Conservation (phyloP, 1,284 basidiomycete species). For the Wallemia hederae region DNA sequence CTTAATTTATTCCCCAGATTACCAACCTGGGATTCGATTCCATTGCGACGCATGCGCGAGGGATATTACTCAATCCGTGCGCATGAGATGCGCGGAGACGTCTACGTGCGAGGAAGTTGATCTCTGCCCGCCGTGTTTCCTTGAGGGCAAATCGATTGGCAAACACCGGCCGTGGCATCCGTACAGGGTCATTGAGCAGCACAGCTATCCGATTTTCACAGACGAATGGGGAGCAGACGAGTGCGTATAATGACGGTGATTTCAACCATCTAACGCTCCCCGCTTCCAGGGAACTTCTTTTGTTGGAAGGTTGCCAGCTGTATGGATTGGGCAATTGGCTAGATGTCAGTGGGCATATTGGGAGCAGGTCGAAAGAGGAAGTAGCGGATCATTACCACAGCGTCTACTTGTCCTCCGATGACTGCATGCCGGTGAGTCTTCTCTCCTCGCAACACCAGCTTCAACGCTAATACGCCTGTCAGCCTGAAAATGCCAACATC, state of each 20-base stretch:
- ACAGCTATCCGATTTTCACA: slow-evolving; percentile 81
- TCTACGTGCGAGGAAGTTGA: slow-evolving; percentile 50
- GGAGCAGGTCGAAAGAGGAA: slow-evolving; percentile 79
- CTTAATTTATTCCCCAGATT: neutral
- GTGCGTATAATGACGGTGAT: no score
- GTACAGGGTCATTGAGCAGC: slow-evolving; percentile 81
- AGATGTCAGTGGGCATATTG: slow-evolving; percentile 82
- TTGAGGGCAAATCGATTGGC: slow-evolving; percentile 61
- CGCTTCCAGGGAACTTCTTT: slow-evolving; percentile 40
- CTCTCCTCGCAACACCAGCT: neutral
- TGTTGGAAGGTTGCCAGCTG: slow-evolving; percentile 63
- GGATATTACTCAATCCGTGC: slow-evolving; percentile 41
- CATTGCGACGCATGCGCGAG: slow-evolving; percentile 1
- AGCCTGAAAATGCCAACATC: slow-evolving; percentile 40
- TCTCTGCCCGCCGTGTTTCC: slow-evolving; percentile 69
- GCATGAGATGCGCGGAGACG: slow-evolving; percentile 57
- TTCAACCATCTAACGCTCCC: neutral
- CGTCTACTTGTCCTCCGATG: slow-evolving; percentile 30
- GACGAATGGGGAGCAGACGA: slow-evolving; percentile 97
- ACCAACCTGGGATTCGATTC: neutral
- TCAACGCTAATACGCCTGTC: neutral
- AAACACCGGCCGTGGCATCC: slow-evolving; percentile 64
- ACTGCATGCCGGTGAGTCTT: slow-evolving; percentile 40
- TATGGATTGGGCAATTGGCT: slow-evolving; percentile 93
- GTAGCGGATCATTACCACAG: slow-evolving; percentile 66